These are phyloP conservation scores for Colletotrichum sansevieriae DNA, from an alignment of 2,329 filamentous ascomycete species.

Conservation along the genomic window DNA sequence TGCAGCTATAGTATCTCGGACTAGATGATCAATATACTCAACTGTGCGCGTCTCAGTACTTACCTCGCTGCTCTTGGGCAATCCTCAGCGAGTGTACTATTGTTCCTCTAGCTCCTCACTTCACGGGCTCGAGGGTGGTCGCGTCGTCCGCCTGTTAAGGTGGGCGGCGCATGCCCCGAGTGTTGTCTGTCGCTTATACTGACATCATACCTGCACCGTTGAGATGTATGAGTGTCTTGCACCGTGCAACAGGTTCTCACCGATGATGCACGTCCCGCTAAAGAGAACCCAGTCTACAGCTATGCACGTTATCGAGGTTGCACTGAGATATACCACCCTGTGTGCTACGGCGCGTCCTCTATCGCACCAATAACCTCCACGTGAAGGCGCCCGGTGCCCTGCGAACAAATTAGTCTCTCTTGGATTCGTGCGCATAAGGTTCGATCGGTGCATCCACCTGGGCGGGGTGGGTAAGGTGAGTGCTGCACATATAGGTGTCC, in stretches of 20 bases:
- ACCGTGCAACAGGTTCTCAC: too few relatives aligned
- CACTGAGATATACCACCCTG: not conserved
- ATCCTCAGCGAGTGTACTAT: not conserved
- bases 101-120: not conserved
- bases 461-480: slow-evolving; percentile 2
- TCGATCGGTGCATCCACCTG: not conserved
- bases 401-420: not conserved
- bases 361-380: not conserved
- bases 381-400: not conserved
- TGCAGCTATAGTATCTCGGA: not conserved
- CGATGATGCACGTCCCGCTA: too few relatives aligned
- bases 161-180: not conserved
- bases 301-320: not conserved
- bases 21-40: not conserved
- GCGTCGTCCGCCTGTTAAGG: not conserved
- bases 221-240: too few relatives aligned
- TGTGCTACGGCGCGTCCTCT: not conserved
- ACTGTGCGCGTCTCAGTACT: not conserved
- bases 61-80: not conserved
- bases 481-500: not conserved
- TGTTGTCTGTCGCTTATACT: too few relatives aligned
- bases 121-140: not conserved
- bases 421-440: not conserved
- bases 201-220: too few relatives aligned
- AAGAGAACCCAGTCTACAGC: not conserved